Evolutionary conservation across 208 protist genomes (phyloP), one percentile per base, ranked within the genome.

Genomic region (Trypanosoma lewisi): DNA sequence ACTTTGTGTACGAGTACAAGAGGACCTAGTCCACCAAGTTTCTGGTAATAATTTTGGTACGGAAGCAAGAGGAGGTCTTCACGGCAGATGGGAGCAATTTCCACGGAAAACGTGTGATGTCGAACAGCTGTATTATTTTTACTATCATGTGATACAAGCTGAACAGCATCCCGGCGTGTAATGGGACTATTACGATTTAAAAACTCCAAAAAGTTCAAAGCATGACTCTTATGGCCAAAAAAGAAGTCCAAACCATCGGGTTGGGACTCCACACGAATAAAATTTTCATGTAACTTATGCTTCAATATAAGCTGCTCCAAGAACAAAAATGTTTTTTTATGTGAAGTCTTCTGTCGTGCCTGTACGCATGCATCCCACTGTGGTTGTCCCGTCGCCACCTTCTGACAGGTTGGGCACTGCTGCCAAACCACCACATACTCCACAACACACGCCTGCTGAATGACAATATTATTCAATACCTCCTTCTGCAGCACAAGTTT

Each of bases 241-340:
- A 93, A 99, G 60, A 99, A 99, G 73, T 99, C 98, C 16, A 99
- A 64, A 39, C 98, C 98, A 64, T 99, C 97, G 0, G 94, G 82
- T 59, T 95, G 71, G 57, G 94, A 83, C 57, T 98, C 83, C 61
- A 99, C 98, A 64, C 97, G 96, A 42, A 95, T 94, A 62, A 94
- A 94, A 63, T 98, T 93, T 21, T 86, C 74, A 73, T 99, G 98
- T 39, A 97, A 78, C 23, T 85, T 81, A 78, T 99, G 96, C 83
- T 99, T 99, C 33, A 99, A 67, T 60, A 99, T 99, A 23, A 99
- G 63, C 84, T 99, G 98, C 88, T 99, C 98, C 14, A 99, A 76
- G 67, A 89, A 99, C 7, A 98, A 89, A 70, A 99, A 99, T 31
- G 98, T 99, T 55, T 98, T 95, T 70, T 99, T 99, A 81, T 99